phyloP scores from a whole-genome alignment of 306 rosid genomes.

The Betula pendula region DNA sequence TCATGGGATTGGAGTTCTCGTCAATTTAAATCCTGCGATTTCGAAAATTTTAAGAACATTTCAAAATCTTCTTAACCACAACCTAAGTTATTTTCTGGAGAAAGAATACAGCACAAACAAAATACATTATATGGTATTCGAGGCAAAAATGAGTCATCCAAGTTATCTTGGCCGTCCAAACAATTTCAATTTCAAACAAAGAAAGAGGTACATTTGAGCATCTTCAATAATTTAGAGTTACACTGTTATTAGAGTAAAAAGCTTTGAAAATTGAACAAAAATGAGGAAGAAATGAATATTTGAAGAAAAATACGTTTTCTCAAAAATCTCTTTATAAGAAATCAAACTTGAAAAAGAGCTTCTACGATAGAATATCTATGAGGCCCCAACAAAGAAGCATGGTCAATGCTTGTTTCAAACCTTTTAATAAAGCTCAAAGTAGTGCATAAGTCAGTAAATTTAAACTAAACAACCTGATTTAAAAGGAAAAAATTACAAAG shows the following conservation, averaged over 20 bases:
- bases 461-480: not conserved
- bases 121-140: slow-evolving; percentile 4
- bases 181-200: not conserved
- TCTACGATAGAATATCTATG: not conserved
- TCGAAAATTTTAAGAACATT: not conserved
- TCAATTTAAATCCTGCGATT: not conserved
- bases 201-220: not conserved
- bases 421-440: not conserved
- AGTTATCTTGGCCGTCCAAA: not conserved
- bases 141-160: not conserved
- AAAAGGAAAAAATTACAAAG: not conserved
- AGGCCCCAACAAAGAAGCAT: not conserved
- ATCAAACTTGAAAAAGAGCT: not conserved
- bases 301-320: not conserved
- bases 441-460: not conserved
- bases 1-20: not conserved
- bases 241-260: not conserved
- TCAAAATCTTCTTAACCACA: not conserved
- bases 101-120: not conserved
- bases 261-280: not conserved
- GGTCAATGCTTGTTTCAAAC: not conserved
- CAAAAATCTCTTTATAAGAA: not conserved
- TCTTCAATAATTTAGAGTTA: not conserved
- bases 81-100: not conserved
- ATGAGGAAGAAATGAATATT: not conserved